phyloP scores from a whole-genome alignment of 352 stramenopile genomes.

The Phytophthora gonapodyides region DNA sequence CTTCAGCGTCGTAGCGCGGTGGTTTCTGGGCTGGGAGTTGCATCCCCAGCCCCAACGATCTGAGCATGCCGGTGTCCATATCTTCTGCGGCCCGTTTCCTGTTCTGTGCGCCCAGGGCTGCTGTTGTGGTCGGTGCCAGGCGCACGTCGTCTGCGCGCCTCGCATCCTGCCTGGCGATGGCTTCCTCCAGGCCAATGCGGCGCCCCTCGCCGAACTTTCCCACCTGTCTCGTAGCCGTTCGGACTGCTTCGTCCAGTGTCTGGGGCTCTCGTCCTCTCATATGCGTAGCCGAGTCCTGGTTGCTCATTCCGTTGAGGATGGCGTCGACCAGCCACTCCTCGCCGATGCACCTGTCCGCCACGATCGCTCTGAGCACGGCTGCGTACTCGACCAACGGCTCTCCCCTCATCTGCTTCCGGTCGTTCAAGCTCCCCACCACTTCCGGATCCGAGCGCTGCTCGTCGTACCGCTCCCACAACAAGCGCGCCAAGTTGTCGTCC shows the following conservation, averaged over 20 bases:
- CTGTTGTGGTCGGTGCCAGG: too few species aligned
- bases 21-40: too few species aligned
- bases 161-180: background rate
- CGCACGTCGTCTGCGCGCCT: too few species aligned
- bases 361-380: background rate
- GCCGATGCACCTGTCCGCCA: background rate
- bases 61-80: too few species aligned
- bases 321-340: slow-evolving; percentile 5
- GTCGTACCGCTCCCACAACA: background rate
- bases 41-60: too few species aligned
- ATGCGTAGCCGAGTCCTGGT: background rate
- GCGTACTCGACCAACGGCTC: slow-evolving; percentile 8
- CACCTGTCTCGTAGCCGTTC: background rate
- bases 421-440: background rate
- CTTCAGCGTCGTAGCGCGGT: too few species aligned
- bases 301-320: background rate
- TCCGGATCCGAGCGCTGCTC: background rate
- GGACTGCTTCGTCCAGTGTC: background rate
- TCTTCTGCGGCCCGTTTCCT: too few species aligned
- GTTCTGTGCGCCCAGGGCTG: too few species aligned
- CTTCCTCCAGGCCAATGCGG: background rate
- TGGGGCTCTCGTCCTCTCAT: background rate
- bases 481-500: background rate
- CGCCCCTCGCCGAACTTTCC: slow-evolving; percentile 7
- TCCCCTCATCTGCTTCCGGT: background rate